These are phyloP conservation scores for Hansenula anomala DNA, from an alignment of 1,139 yeast species.

Conservation along the genomic window DNA sequence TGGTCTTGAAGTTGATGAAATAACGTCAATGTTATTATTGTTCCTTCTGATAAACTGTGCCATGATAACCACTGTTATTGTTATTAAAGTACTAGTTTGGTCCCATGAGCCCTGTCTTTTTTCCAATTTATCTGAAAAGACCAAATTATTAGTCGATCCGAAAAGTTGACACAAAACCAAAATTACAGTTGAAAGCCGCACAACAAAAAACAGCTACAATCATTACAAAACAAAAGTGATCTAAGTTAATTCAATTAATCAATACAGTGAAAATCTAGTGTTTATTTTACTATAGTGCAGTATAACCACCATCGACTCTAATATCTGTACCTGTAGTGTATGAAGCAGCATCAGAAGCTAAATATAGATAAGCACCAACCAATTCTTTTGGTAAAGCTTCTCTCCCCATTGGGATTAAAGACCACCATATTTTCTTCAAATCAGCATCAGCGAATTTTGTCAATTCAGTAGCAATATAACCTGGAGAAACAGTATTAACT, in stretches of 20 bases:
- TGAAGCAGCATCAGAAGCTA: constrained; percentile 84
- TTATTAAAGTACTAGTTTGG: no score
- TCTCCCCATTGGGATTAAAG: constrained; percentile 77
- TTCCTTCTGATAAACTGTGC: background rate
- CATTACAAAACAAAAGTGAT: background rate
- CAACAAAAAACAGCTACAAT: background rate
- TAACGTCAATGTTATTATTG: background rate
- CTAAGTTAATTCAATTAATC: no score
- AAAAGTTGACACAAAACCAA: background rate
- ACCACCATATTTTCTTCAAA: constrained; percentile 58
- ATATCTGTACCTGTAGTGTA: constrained; percentile 83
- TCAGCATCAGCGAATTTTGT: constrained; percentile 54
- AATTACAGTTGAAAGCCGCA: background rate
- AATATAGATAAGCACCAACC: constrained; percentile 80
- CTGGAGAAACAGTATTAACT: constrained; percentile 83
- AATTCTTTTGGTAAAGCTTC: constrained; percentile 75
- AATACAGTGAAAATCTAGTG: no score
- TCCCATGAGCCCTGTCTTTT: no score
- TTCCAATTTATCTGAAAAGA: no score
- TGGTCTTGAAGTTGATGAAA: background rate
- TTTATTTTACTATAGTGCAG: constrained; percentile 25
- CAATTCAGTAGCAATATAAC: constrained; percentile 73
- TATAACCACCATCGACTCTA: constrained; percentile 83
- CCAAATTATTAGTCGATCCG: no score
- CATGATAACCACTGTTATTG: no score